Evolutionary conservation across 331 rosid genomes (phyloP).

Genomic region (Quercus lobata): DNA sequence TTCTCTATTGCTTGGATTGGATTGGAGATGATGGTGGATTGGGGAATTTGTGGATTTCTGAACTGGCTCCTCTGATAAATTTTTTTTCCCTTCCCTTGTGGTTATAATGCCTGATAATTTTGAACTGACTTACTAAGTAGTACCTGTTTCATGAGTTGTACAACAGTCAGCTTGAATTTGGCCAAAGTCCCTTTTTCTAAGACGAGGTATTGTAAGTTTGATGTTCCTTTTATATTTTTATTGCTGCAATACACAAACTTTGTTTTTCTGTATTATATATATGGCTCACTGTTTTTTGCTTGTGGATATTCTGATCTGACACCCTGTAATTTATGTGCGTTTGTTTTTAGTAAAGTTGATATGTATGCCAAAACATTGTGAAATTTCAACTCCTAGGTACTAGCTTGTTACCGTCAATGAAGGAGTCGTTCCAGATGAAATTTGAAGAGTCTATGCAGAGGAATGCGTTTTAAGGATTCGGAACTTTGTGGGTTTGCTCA

Average conservation of each 20-base stretch:
- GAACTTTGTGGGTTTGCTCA: neutral
- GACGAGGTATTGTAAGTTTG: neutral
- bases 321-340: conserved; percentile 4
- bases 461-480: neutral
- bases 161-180: conserved; percentile 13
- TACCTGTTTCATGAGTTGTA: neutral
- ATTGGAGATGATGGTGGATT: conserved; percentile 4
- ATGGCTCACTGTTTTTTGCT: neutral
- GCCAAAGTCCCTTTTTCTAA: too few species aligned
- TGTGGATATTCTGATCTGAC: neutral
- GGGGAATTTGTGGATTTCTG: conserved; percentile 11
- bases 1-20: conserved; percentile 20
- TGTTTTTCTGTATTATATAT: neutral
- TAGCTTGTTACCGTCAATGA: neutral
- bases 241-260: neutral
- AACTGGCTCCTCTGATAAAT: conserved; percentile 6
- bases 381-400: conserved; percentile 10
- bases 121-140: conserved; percentile 17
- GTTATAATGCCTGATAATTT: neutral
- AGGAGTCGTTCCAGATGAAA: neutral
- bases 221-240: neutral
- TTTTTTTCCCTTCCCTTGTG: neutral
- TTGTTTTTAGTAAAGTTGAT: neutral
- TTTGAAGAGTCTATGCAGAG: neutral
- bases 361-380: conserved; percentile 13